Evolutionary conservation across 225 moss, liverwort and hornwort genomes (phyloP), one percentile per base, ranked within the genome.

Genomic region (Marchantia polymorpha): DNA sequence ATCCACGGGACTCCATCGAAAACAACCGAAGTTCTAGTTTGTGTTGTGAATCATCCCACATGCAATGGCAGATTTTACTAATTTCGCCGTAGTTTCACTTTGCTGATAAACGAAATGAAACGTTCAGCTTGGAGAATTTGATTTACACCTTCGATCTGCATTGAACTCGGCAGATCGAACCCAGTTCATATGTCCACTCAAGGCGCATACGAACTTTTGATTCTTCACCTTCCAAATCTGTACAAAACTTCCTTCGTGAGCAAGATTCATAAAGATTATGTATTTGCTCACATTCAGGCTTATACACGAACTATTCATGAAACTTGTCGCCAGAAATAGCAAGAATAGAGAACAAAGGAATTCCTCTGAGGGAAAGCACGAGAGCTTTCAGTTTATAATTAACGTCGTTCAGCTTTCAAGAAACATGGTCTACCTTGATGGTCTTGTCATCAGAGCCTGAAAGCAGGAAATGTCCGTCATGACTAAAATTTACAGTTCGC

Each of bases 401-500:
- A 39, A 5, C 39, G 5, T 39, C 39, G 39, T 39, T 39, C 39
- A 39, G 39, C 2, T 39, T 39, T 39, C 39, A 39, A 39, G 39
- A 39, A 39, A 39, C 39, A 39, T 39, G 39, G 39, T 39, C 10
- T 74, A 92, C 99, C 90, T 99, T 99, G 23, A 99, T 89, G 9
- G 89, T 93, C 82, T 95, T 99, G 81, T 99, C 95, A 78, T 99
- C 92, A 4, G 95, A 95, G 39, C 93, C 95, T n/a, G 89, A 92
- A 20, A 95, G 87, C 27, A 95, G 80, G 84, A 72, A 88, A 54
- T 82, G 89, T 16, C 93, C 99, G 72, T 95, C 91, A 49, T 83
- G 88, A 80, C 88, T 92, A 52, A 99, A 95, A 52, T 89, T 87
- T 16, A 93, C 87, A 11, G 90, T 85, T 47, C 95, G 89, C 79